These are phyloP conservation scores for Linaria vulgaris DNA, from an alignment of 257 asterid species.

Conservation along the genomic window DNA sequence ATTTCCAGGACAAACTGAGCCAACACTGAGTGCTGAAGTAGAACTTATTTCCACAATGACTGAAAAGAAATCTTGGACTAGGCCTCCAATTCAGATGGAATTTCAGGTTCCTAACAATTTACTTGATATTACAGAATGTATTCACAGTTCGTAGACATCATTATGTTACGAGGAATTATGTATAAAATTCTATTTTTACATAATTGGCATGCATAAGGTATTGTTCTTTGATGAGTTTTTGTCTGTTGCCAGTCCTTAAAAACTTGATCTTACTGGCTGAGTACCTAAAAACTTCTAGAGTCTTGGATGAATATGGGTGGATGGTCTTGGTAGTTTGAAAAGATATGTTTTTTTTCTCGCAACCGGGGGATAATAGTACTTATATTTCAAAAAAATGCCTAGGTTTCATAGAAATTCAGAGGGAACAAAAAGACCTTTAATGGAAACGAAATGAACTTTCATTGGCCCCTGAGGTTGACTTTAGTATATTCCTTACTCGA, in stretches of 20 bases:
- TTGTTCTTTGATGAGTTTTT: not conserved
- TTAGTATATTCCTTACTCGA: no score
- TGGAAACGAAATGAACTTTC: not conserved
- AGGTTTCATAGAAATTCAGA: not conserved
- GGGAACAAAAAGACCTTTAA: not conserved
- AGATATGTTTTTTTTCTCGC: not conserved
- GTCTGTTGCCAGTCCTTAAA: not conserved
- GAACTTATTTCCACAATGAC: slow-evolving; percentile 93
- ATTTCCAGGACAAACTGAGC: slow-evolving; percentile 99
- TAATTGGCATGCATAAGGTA: slow-evolving; percentile 15
- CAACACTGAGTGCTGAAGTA: slow-evolving; percentile 97
- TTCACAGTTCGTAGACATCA: slow-evolving; percentile 15
- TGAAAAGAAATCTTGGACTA: slow-evolving; percentile 97
- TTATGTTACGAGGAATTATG: not conserved
- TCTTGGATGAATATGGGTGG: not conserved
- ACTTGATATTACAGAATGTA: slow-evolving; percentile 1
- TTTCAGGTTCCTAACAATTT: slow-evolving; percentile 66
- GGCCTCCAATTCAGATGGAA: slow-evolving; percentile 99
- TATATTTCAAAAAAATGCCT: slow-evolving; percentile 1
- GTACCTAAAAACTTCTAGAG: slow-evolving; percentile 2
- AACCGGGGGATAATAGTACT: no score
- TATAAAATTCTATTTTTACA: slow-evolving; percentile 2
- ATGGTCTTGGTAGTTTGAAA: slow-evolving; percentile 4
- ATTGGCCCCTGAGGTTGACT: no score
- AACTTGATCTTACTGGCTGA: not conserved